Conservation (phyloP, 495 filamentous ascomycete genomes). For the Podospora anserina region DNA sequence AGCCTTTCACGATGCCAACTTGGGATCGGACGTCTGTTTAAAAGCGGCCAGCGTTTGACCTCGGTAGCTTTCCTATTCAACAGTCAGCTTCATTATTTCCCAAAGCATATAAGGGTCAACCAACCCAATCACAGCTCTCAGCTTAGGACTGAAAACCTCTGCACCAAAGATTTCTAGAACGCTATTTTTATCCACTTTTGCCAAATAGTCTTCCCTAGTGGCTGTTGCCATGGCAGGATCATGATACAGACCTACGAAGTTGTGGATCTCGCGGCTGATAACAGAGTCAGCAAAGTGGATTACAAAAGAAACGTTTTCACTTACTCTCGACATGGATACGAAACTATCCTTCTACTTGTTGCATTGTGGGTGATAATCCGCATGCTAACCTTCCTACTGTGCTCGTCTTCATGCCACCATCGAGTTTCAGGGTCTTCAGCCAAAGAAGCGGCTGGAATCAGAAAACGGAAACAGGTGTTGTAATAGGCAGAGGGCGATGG, state of each 20-base stretch:
- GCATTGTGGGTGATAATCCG: neutral
- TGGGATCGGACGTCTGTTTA: constrained; percentile 29
- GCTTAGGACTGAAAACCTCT: constrained; percentile 20
- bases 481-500: constrained; percentile 1
- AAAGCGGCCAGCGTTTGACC: constrained; percentile 44
- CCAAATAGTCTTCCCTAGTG: constrained; percentile 26
- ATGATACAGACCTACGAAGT: constrained; percentile 40
- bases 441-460: neutral
- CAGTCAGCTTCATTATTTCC: neutral
- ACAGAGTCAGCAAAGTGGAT: neutral
- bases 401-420: neutral
- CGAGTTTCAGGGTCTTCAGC: neutral
- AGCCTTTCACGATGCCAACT: constrained; percentile 35
- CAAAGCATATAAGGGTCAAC: neutral
- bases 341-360: neutral
- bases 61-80: constrained; percentile 31
- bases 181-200: constrained; percentile 19
- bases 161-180: constrained; percentile 17
- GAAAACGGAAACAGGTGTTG: neutral
- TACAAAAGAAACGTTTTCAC: neutral
- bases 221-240: constrained; percentile 18
- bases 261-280: constrained; percentile 26
- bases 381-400: neutral
- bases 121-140: constrained; percentile 16
- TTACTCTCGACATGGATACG: neutral